Conservation (phyloP, 139 green algal genomes). For the Edaphochlamys debaryana region DNA sequence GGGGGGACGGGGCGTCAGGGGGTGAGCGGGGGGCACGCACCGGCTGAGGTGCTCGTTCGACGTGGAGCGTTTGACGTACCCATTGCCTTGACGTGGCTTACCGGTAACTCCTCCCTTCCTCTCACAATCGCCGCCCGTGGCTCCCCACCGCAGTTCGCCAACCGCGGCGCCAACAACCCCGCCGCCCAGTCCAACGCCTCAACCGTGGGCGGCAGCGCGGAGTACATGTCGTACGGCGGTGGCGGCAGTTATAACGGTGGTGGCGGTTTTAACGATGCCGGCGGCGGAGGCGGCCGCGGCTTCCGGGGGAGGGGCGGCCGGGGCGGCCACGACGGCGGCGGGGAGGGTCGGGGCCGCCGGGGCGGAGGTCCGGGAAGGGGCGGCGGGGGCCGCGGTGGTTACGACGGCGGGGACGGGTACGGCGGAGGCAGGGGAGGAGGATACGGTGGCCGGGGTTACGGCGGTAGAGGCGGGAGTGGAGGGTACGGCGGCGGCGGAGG, state of each 20-base stretch:
- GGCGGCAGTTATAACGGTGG: not conserved
- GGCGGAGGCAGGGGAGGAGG: not conserved
- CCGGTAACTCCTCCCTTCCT: no score
- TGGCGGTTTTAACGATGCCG: not conserved
- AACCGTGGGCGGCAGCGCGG: not conserved
- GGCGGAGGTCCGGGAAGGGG: not conserved
- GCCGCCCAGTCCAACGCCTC: not conserved
- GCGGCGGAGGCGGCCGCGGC: not conserved
- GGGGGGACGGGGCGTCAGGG: not conserved
- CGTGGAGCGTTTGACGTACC: no score
- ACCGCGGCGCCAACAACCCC: not conserved
- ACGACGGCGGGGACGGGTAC: not conserved
- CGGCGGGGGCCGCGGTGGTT: not conserved
- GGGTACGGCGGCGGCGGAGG: no score
- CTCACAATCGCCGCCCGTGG: not conserved
- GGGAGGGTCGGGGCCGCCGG: not conserved
- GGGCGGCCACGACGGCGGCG: not conserved
- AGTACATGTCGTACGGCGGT: conserved; percentile 5
- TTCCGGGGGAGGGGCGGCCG: not conserved
- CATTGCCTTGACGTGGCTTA: no score
- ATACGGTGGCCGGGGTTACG: not conserved
- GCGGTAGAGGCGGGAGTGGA: no score
- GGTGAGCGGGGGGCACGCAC: no score
- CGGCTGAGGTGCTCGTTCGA: no score
- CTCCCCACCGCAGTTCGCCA: not conserved